These are phyloP conservation scores for Rostrohypoxylon terebratum DNA, from an alignment of 495 filamentous ascomycete species.

Conservation along the genomic window DNA sequence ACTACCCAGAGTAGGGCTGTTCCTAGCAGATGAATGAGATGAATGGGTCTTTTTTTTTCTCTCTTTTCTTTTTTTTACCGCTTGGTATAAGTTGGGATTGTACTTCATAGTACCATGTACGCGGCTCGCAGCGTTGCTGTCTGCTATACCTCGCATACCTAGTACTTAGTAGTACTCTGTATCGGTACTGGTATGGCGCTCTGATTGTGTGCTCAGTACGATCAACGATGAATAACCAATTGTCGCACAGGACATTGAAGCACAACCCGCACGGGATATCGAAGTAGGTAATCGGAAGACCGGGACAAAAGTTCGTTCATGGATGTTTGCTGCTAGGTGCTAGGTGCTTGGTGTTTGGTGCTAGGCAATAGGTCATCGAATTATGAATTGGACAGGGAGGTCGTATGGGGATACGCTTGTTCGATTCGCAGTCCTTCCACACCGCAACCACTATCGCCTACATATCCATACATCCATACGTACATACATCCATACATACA, in stretches of 20 bases:
- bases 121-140: background rate
- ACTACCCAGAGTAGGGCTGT: constrained; percentile 38
- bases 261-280: background rate
- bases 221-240: constrained; percentile 11
- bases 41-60: constrained; percentile 19
- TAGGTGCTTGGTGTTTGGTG: background rate
- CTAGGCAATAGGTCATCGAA: background rate
- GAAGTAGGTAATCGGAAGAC: constrained; percentile 22
- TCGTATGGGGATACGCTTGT: background rate
- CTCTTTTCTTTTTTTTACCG: constrained; percentile 27
- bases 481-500: background rate
- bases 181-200: background rate
- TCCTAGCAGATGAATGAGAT: constrained; percentile 34
- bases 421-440: background rate
- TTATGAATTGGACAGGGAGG: background rate
- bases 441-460: background rate
- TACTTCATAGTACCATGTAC: constrained; percentile 10
- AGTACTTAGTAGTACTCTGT: background rate
- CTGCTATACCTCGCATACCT: background rate
- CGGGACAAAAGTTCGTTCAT: constrained; percentile 10
- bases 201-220: constrained; percentile 10
- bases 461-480: background rate
- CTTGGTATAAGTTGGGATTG: constrained; percentile 1
- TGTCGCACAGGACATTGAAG: background rate
- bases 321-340: background rate